phyloP scores from a whole-genome alignment of 2,329 filamentous ascomycete species.

The Emmonsiellopsis sp. region DNA sequence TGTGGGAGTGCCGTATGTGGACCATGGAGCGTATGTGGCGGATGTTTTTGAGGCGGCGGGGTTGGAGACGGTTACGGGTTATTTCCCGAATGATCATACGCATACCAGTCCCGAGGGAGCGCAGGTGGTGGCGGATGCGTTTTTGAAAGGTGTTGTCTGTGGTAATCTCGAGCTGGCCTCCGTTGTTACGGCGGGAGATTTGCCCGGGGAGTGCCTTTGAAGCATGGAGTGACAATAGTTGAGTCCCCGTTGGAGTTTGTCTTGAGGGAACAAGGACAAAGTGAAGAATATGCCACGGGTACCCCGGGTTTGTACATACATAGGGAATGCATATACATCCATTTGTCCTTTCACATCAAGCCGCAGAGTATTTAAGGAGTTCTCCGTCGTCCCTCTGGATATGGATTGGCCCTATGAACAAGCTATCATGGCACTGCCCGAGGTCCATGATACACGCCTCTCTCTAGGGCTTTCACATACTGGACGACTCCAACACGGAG shows the following conservation, averaged over 20 bases:
- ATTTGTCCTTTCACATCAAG: too few species aligned
- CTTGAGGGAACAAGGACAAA: not conserved
- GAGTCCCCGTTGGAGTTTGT: too few species aligned
- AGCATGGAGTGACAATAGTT: not conserved
- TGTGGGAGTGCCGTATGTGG: conserved; percentile 46
- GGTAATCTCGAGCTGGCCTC: conserved; percentile 35
- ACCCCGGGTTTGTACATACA: not conserved
- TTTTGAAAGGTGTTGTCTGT: conserved; percentile 50
- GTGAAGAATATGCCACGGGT: not conserved
- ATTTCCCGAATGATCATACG: conserved; percentile 54
- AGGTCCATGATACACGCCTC: too few species aligned
- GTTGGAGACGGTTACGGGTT: conserved; percentile 39
- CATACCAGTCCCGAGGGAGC: conserved; percentile 52
- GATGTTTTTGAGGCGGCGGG: conserved; percentile 46
- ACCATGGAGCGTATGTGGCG: conserved; percentile 52
- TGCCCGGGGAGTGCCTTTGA: conserved; percentile 21
- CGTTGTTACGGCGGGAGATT: conserved; percentile 23
- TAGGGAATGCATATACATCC: not conserved
- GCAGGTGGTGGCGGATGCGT: conserved; percentile 47
- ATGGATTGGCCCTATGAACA: too few species aligned
- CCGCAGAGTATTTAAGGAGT: too few species aligned
- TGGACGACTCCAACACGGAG: too few species aligned
- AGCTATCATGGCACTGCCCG: too few species aligned
- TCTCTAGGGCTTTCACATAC: too few species aligned
- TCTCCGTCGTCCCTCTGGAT: too few species aligned